These are phyloP conservation scores for Phycomyces blakesleeanus DNA, from an alignment of 192 early-diverging fungal genomes.

Conservation along the genomic window DNA sequence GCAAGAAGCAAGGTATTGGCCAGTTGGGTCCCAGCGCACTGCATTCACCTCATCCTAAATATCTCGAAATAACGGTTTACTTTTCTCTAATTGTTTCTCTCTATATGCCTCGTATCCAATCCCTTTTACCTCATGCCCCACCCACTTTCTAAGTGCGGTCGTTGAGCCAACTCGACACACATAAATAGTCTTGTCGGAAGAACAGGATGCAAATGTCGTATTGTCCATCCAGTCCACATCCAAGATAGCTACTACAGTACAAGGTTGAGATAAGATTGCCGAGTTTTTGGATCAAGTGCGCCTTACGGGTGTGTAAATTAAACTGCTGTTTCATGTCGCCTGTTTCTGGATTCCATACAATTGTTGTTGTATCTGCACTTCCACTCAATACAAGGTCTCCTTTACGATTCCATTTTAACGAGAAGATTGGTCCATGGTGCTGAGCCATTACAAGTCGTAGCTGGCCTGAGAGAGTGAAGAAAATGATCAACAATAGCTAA, in stretches of 20 bases:
- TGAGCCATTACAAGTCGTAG: constrained; percentile 56
- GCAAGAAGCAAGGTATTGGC: constrained; percentile 68
- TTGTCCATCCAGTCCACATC: constrained; percentile 95
- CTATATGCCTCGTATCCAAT: background rate
- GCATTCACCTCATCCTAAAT: constrained; percentile 69
- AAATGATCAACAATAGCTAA: too few species aligned
- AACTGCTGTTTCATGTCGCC: constrained; percentile 74
- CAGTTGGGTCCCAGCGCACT: constrained; percentile 69
- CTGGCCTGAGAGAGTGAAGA: constrained; percentile 40
- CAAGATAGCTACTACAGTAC: constrained; percentile 51
- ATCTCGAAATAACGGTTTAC: background rate
- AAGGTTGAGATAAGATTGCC: background rate
- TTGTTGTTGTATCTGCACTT: constrained; percentile 73
- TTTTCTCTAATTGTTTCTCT: background rate
- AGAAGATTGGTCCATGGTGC: constrained; percentile 79
- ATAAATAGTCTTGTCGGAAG: constrained; percentile 74
- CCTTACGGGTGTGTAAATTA: constrained; percentile 58
- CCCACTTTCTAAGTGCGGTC: constrained; percentile 69
- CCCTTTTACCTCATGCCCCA: constrained; percentile 62
- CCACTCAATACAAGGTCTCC: constrained; percentile 73
- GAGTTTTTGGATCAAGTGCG: too few species aligned
- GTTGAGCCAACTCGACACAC: constrained; percentile 72
- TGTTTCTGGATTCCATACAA: constrained; percentile 80
- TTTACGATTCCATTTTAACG: constrained; percentile 82
- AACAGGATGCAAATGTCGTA: constrained; percentile 85